Evolutionary conservation across 352 stramenopile species (phyloP).

Genomic region (Phytophthora macrochlamydospora): DNA sequence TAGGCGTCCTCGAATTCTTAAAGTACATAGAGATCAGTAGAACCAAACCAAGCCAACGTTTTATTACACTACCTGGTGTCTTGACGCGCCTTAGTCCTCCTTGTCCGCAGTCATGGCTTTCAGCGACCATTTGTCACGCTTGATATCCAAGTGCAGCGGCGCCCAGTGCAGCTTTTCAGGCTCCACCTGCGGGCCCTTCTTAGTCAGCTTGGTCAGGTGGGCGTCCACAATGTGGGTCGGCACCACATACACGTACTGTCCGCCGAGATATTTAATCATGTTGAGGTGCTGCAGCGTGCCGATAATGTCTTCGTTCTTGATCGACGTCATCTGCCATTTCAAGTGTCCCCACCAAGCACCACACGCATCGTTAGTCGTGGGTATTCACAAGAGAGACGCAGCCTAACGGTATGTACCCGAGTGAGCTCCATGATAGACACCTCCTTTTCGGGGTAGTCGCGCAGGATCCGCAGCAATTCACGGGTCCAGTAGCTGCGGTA

Average conservation of each 20-base stretch:
- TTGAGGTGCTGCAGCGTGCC: slow-evolving; percentile 97
- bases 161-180: slow-evolving; percentile 86
- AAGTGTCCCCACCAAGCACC: not conserved
- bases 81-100: slow-evolving; percentile 51
- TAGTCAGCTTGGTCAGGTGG: slow-evolving; percentile 78
- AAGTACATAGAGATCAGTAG: slow-evolving; percentile 28
- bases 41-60: slow-evolving; percentile 8
- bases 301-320: slow-evolving; percentile 99
- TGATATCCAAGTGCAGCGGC: slow-evolving; percentile 82
- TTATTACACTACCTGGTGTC: slow-evolving; percentile 10
- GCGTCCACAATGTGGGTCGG: slow-evolving; percentile 92
- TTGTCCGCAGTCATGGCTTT: slow-evolving; percentile 77
- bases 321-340: slow-evolving; percentile 65
- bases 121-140: slow-evolving; percentile 88
- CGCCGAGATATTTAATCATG: slow-evolving; percentile 99
- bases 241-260: slow-evolving; percentile 98
- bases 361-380: not conserved
- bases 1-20: slow-evolving; percentile 19
- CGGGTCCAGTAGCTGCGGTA: slow-evolving; percentile 99
- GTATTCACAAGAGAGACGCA: not conserved
- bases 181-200: slow-evolving; percentile 72
- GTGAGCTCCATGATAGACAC: slow-evolving; percentile 97
- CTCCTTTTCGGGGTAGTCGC: slow-evolving; percentile 76
- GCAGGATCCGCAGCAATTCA: slow-evolving; percentile 93
- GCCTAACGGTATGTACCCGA: slow-evolving; percentile 48